Evolutionary conservation across 495 filamentous ascomycete genomes (phyloP), one percentile per base, ranked within the genome.

Genomic region (Podospora appendiculata): DNA sequence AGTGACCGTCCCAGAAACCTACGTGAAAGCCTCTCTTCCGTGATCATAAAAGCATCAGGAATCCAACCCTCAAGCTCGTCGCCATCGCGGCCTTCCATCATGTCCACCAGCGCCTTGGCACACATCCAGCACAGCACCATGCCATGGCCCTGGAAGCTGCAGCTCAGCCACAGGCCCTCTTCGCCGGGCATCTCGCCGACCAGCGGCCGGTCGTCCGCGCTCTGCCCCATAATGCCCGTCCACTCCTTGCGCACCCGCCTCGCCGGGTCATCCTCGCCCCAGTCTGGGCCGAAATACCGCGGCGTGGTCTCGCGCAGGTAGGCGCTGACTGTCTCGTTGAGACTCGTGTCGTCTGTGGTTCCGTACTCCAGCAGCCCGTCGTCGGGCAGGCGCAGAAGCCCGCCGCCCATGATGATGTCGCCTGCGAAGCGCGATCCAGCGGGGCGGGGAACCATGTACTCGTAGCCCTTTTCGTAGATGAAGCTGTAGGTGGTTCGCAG

Each of bases 391-490:
- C 73, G 70, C 0, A 72, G 78, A 5, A 85, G 68, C 4, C 85
- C 86, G 11, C 87, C 85, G 8, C 87, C 79, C 32, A 89, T 88
- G 36, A 87, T 66, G n/a, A 88, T 78, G 50, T 89, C 83, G 5
- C 80, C 78, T 11, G 63, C 72, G 13, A 70, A 70, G 16, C 45
- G 50, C 6, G 64, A 61, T 1, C 70, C 74, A 32, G 61, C 55
- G 1, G 82, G 81, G 0, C 82, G 68, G 19, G 79, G 71, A 3
- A 88, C 79, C 75, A 90, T 81, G 53, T 90, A 91, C 48, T 83
- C 74, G 61, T 83, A 78, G 8, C 85, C 77, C 42, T 71, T 56
- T 41, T 70, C 61, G 57, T 84, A 83, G 32, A 84, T 74, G 50
- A 85, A 85, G 16, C 78, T 83, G 42, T 83, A 85, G 11, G 83